Evolutionary conservation across 1,139 yeast genomes (phyloP).

Genomic region (Lizanozyma gosingica): DNA sequence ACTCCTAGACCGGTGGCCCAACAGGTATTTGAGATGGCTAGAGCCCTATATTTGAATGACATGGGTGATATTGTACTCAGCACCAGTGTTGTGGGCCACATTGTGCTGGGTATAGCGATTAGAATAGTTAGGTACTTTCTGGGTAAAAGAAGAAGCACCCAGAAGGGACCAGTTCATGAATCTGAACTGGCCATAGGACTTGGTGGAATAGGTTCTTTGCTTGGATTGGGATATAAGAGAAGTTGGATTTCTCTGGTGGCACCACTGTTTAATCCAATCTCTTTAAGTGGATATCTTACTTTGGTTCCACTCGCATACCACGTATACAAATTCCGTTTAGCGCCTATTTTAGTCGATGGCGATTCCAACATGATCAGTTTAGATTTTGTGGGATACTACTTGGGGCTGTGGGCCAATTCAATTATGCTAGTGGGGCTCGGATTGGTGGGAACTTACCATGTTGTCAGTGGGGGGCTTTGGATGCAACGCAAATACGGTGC

Average conservation of each 20-base stretch:
- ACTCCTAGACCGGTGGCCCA: background rate
- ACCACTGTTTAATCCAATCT: constrained; percentile 37
- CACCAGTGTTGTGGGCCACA: background rate
- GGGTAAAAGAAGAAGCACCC: background rate
- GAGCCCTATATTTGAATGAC: background rate
- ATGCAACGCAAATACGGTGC: constrained; percentile 19
- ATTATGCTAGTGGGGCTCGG: constrained; percentile 14
- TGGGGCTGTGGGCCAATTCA: constrained; percentile 11
- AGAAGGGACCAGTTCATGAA: background rate
- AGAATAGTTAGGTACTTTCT: background rate
- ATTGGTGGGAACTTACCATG: constrained; percentile 24
- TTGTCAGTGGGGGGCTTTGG: constrained; percentile 27
- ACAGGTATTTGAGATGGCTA: background rate
- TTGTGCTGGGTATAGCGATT: background rate
- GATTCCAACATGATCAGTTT: constrained; percentile 53
- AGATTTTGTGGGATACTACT: background rate
- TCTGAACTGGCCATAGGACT: constrained; percentile 28
- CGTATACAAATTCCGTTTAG: constrained; percentile 34
- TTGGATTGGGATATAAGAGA: constrained; percentile 46
- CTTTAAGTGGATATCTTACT: constrained; percentile 52
- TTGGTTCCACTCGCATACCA: constrained; percentile 42
- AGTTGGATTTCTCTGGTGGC: constrained; percentile 31
- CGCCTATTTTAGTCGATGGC: constrained; percentile 50
- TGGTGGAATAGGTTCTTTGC: constrained; percentile 46
- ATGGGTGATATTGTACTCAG: background rate